Evolutionary conservation across 1,284 basidiomycete species (phyloP).

Genomic region (Sporisorium sorghi): DNA sequence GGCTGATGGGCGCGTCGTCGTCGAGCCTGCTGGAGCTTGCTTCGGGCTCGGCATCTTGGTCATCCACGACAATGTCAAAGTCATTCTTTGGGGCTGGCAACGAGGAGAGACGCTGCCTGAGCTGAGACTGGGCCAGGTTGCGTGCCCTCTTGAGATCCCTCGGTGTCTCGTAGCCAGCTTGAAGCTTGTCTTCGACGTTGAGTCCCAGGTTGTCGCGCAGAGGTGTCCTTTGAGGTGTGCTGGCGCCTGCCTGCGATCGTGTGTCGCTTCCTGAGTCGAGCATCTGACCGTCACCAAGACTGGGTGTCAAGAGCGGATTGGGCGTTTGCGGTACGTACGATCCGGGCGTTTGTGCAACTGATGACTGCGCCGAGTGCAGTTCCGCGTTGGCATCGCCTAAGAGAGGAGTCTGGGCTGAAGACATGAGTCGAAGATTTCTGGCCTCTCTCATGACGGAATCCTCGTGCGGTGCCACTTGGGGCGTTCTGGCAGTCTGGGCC

Average conservation of each 20-base stretch:
- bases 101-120: slow-evolving; percentile 83
- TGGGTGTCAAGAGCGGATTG: slow-evolving; percentile 89
- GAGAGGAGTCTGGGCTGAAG: slow-evolving; percentile 89
- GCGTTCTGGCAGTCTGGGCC: slow-evolving; percentile 90
- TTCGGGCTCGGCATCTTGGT: slow-evolving; percentile 24
- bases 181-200: slow-evolving; percentile 72
- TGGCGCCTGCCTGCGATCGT: slow-evolving; percentile 15
- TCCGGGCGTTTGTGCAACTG: slow-evolving; percentile 7
- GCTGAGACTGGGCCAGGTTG: slow-evolving; percentile 70
- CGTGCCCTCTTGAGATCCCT: slow-evolving; percentile 44
- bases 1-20: slow-evolving; percentile 19
- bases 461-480: slow-evolving; percentile 84
- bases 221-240: slow-evolving; percentile 86
- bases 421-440: slow-evolving; percentile 92
- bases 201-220: slow-evolving; percentile 90
- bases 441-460: slow-evolving; percentile 84
- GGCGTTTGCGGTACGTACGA: slow-evolving; percentile 81
- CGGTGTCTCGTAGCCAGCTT: slow-evolving; percentile 50
- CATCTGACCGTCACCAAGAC: too few species aligned
- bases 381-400: slow-evolving; percentile 95
- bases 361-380: slow-evolving; percentile 9
- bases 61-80: slow-evolving; percentile 91
- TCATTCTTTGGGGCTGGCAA: slow-evolving; percentile 96
- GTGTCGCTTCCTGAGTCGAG: slow-evolving; percentile 1
- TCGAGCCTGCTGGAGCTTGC: slow-evolving; percentile 13